These are phyloP conservation scores for Fusarium falciforme DNA, from an alignment of 2,329 filamentous ascomycete genomes.

Conservation along the genomic window DNA sequence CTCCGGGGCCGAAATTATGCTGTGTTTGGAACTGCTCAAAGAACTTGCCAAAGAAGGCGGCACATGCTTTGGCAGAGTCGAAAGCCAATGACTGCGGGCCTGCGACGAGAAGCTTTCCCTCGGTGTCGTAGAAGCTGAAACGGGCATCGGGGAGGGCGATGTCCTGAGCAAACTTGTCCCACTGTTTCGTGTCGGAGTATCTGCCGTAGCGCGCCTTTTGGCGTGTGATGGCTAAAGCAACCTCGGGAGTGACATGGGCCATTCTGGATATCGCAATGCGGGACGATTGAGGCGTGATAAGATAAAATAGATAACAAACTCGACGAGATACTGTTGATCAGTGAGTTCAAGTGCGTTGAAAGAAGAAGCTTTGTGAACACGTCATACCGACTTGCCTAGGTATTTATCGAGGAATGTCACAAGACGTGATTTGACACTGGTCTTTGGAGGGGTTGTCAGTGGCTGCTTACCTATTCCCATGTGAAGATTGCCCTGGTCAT, in stretches of 20 bases:
- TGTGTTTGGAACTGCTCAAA: constrained; percentile 36
- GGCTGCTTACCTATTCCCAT: background rate
- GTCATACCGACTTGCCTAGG: background rate
- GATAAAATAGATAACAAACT: background rate
- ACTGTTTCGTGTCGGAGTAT: constrained; percentile 43
- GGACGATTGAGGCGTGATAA: background rate
- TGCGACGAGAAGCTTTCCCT: constrained; percentile 10
- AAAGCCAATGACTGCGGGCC: background rate
- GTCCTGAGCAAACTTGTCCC: constrained; percentile 36
- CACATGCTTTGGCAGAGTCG: constrained; percentile 15
- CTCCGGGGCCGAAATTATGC: constrained; percentile 40
- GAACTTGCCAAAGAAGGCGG: constrained; percentile 32
- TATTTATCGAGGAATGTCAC: background rate
- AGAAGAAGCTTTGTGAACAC: background rate
- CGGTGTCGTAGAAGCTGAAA: constrained; percentile 29
- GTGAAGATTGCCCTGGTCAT: background rate
- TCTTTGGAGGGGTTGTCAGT: background rate
- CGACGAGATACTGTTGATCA: background rate
- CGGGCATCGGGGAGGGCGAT: constrained; percentile 37
- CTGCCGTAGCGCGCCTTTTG: constrained; percentile 44
- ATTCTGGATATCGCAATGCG: constrained; percentile 6
- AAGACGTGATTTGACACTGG: background rate
- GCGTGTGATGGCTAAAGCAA: constrained; percentile 38
- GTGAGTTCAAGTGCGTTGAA: background rate
- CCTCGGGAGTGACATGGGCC: constrained; percentile 35